These are phyloP conservation scores for Millerago galiae DNA, from an alignment of 805 yeast species.

Conservation along the genomic window DNA sequence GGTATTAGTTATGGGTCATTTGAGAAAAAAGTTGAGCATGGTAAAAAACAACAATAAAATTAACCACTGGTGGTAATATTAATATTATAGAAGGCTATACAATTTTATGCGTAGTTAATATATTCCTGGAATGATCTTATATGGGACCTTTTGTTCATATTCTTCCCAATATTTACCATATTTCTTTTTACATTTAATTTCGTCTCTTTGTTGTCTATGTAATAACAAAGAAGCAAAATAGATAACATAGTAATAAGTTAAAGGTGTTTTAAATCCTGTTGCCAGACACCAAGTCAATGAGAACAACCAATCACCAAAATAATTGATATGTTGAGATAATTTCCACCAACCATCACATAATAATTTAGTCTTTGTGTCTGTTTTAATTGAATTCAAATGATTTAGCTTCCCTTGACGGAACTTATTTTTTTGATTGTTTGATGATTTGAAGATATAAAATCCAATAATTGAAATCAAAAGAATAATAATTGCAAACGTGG, in stretches of 20 bases:
- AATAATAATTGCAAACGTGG: conserved; percentile 30
- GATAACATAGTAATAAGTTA: conserved; percentile 81
- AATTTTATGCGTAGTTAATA: too few relatives aligned
- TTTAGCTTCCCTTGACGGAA: conserved; percentile 74
- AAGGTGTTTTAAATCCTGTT: conserved; percentile 72
- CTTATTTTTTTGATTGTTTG: conserved; percentile 79
- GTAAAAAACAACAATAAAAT: conserved; percentile 4
- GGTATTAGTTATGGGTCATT: conserved; percentile 79
- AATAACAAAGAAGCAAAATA: conserved; percentile 78
- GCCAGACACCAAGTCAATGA: conserved; percentile 91
- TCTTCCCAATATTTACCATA: conserved; percentile 84
- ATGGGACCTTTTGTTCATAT: conserved; percentile 78
- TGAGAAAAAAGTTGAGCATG: conserved; percentile 50
- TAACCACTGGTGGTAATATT: neutral
- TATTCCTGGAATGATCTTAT: conserved; percentile 82
- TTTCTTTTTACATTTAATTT: conserved; percentile 79
- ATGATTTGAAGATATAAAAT: conserved; percentile 71
- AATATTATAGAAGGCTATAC: neutral
- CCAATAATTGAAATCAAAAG: conserved; percentile 52
- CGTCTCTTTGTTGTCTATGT: conserved; percentile 90
- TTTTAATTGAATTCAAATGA: conserved; percentile 62
- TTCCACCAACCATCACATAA: conserved; percentile 97
- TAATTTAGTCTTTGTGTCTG: conserved; percentile 73
- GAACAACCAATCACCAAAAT: conserved; percentile 91
- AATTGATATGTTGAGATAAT: conserved; percentile 84